A percentile compares a stretch with the other conserved stretches of the same genome.
Evolutionary conservation across 208 protist species (phyloP).

Genomic region (Endotrypanum monterogeii): DNA sequence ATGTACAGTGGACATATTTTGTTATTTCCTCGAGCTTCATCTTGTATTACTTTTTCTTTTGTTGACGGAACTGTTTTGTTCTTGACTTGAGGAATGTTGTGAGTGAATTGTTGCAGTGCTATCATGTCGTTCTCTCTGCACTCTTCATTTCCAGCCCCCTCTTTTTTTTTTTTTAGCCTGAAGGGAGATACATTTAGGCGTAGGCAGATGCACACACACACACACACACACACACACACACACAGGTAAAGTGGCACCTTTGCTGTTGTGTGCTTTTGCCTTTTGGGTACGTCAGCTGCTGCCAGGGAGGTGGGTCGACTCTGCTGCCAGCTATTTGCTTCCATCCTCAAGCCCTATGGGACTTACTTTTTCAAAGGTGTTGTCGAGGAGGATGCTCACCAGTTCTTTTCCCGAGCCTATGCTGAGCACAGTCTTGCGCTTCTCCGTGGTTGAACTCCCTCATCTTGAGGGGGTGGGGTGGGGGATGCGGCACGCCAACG

Average conservation of each 20-base stretch:
- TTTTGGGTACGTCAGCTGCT: not conserved
- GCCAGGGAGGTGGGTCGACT: not conserved
- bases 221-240: not conserved
- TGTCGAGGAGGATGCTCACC: not conserved
- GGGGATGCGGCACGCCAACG: too few species aligned
- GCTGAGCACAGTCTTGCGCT: too few species aligned
- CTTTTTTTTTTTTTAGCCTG: not conserved
- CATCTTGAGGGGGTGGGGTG: too few species aligned
- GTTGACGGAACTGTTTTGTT: not conserved
- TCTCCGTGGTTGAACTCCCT: too few species aligned
- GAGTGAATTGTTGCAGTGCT: not conserved
- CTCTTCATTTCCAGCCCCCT: not conserved
- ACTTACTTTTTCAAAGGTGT: not conserved
- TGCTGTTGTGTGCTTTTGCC: not conserved
- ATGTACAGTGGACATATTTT: not conserved
- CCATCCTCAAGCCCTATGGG: not conserved
- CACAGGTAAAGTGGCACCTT: not conserved
- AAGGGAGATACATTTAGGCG: too few species aligned
- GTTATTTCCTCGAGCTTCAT: not conserved
- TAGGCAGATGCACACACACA: not conserved
- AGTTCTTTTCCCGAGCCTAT: not conserved
- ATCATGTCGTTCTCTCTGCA: not conserved
- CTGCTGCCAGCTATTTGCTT: not conserved
- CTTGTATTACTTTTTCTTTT: not conserved
- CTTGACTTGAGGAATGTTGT: not conserved